Percentiles rank a stretch among this genome's conserved stretches.
phyloP scores from a whole-genome alignment of 179 eudicot species.

The Camellia oleifera region DNA sequence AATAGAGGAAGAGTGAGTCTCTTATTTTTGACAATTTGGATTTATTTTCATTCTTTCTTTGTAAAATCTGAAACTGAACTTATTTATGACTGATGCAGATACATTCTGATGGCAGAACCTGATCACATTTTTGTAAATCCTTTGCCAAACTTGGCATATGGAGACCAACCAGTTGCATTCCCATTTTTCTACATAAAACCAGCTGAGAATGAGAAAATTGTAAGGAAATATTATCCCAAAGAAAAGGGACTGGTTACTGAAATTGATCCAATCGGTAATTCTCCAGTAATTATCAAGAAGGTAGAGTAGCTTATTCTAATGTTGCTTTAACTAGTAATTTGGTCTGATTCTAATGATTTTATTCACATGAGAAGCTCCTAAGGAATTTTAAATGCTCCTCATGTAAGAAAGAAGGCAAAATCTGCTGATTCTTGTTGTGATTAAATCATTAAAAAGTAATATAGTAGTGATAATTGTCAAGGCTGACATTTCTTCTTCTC shows the following conservation, averaged over 20 bases:
- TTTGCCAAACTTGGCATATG: constrained; percentile 72
- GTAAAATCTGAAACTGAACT: neutral
- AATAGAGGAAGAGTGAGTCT: constrained; percentile 81
- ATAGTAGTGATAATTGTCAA: neutral
- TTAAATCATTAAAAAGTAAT: too few relatives aligned
- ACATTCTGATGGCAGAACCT: constrained; percentile 83
- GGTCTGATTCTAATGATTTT: neutral
- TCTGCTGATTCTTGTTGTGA: neutral
- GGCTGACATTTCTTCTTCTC: too few relatives aligned
- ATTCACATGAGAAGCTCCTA: neutral
- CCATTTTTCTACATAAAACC: constrained; percentile 87
- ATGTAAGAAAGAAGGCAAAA: neutral
- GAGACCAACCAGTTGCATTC: constrained; percentile 63
- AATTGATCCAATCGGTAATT: constrained; percentile 84
- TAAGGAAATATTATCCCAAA: constrained; percentile 63
- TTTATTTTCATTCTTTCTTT: neutral
- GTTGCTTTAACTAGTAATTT: neutral
- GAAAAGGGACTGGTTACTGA: constrained; percentile 65
- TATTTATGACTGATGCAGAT: constrained; percentile 37
- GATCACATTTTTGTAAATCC: constrained; percentile 81
- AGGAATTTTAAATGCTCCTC: neutral
- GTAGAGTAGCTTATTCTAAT: constrained; percentile 29
- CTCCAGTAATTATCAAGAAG: constrained; percentile 86
- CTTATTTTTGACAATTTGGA: neutral
- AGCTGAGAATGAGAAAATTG: constrained; percentile 48